Base-by-base conservation (phyloP, 352 stramenopile species). In the Pythium guiyangense region DNA sequence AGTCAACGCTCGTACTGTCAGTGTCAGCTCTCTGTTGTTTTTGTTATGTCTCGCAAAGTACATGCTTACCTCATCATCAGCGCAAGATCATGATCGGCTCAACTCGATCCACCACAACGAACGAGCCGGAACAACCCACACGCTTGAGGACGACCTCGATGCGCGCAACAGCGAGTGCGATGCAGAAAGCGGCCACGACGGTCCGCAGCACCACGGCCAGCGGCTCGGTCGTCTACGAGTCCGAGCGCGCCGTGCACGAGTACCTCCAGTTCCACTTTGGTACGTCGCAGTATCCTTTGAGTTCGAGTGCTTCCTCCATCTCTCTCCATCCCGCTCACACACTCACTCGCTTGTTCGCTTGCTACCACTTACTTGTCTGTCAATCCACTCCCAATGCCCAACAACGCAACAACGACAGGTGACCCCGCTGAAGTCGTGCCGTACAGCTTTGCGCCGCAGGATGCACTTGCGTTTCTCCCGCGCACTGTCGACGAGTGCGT, bases 251-350 rank as follows among this genome's bases (percentile, higher is more conserved):
- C 4, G 85, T 94, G 48, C 74, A 94, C 57, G 88, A 97, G 66
- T 97, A 97, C 53, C 63, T 97, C 6, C 88, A 96, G 67, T 96
- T 97, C 60, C 88, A 97, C 65, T 97, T 91, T 66, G 88, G 86
- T 91, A 34, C 37, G 57, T 62, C 9, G 2, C n/a, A n/a, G n/a
- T n/a, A n/a, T n/a, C n/a, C n/a, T n/a, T n/a, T n/a, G n/a, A n/a
- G n/a, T n/a, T n/a, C n/a, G n/a, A n/a, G n/a, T n/a, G n/a, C n/a
- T n/a, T n/a, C n/a, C n/a, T n/a, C 35, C 35, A 40, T 12, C 35
- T 26, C 12, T 54, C 44, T 26, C 14, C 25, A 12, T 40, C 6
- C 6, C 12, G 12, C 6, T 40, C 35, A 40, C 12, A 6, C 12
- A 40, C 35, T 35, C 15, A 22, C 37, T 15, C 42, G 14, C 14